Evolutionary conservation across 2,329 filamentous ascomycete species (phyloP), one percentile per base, ranked within the genome.

Genomic region (Cryphonectria parasitica): DNA sequence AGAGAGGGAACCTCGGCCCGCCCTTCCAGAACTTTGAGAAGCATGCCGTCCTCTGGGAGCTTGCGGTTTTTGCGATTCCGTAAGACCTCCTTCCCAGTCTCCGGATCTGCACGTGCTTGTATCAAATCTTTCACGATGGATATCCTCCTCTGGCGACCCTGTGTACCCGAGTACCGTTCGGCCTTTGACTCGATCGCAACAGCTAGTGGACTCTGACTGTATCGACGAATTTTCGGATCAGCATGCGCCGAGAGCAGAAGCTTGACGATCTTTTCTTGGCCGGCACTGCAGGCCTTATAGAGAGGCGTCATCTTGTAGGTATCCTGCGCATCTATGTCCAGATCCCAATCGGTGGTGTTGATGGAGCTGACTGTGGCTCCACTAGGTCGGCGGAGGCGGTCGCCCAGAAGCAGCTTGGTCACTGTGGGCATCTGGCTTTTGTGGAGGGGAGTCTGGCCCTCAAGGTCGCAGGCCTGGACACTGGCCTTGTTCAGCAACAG

Each of bases 241-340:
- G 70, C 70, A n/a, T 67, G 36, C 0, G 70, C 70, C 3, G 11
- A n/a, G 17, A 71, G 67, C n/a, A 71, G 36, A 13, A 71, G 67
- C 2, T 22, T 54, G 5, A 64, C 67, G 28, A 54, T 69, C 49
- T 31, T 69, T 2, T 49, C 63, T 7, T 49, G 31, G 13, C 70
- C 70, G 13, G 61, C 45, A 2, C n/a, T n/a, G 49, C 70, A 71
- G 2, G 70, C 70, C 7, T 41, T 39, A 28, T 63, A 71, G 6
- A 71, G 67, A 0, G 70, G 58, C 7, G 70, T 71, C 41, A 39
- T 62, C 49, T 58, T 58, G 41, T 60, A 45, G 13, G 39, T 58
- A 28, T 71, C 67, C 19, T 69, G 70, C 3, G 70, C 70, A 64
- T 71, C 25, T 49, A 71, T 61, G 49, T 69, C 67, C 28, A 67